phyloP scores from a whole-genome alignment of 768 basidiomycete species.

The Hypholoma sublateritium region DNA sequence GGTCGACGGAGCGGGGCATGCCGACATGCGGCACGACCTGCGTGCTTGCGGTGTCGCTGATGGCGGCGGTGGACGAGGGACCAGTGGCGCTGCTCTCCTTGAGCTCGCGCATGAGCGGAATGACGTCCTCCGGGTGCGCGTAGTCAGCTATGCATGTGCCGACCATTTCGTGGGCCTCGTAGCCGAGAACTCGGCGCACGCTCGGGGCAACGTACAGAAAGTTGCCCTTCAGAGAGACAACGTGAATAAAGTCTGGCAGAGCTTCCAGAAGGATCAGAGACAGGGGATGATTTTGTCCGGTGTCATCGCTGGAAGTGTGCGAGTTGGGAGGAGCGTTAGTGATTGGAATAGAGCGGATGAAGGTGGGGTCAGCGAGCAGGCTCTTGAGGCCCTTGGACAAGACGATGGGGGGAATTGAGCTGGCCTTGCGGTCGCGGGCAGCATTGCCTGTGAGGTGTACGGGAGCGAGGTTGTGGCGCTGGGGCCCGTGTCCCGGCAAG shows the following conservation, averaged over 20 bases:
- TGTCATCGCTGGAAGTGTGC: slow-evolving; percentile 15
- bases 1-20: slow-evolving; percentile 65
- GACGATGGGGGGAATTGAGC: slow-evolving; percentile 27
- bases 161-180: slow-evolving; percentile 81
- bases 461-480: background rate
- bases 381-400: slow-evolving; percentile 54
- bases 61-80: background rate
- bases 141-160: slow-evolving; percentile 77
- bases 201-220: slow-evolving; percentile 92
- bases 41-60: background rate
- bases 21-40: background rate
- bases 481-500: background rate
- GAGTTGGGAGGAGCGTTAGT: slow-evolving; percentile 33
- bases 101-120: slow-evolving; percentile 88
- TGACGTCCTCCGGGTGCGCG: slow-evolving; percentile 87
- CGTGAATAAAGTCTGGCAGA: slow-evolving; percentile 81
- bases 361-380: slow-evolving; percentile 45
- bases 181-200: slow-evolving; percentile 77
- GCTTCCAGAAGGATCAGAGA: slow-evolving; percentile 60
- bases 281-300: slow-evolving; percentile 42
- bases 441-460: background rate
- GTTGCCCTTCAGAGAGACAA: slow-evolving; percentile 87
- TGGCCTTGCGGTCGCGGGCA: slow-evolving; percentile 30
- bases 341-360: slow-evolving; percentile 48
- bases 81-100: slow-evolving; percentile 61